phyloP scores from a whole-genome alignment of 2,329 filamentous ascomycete genomes.

The Beauveria sp. region DNA sequence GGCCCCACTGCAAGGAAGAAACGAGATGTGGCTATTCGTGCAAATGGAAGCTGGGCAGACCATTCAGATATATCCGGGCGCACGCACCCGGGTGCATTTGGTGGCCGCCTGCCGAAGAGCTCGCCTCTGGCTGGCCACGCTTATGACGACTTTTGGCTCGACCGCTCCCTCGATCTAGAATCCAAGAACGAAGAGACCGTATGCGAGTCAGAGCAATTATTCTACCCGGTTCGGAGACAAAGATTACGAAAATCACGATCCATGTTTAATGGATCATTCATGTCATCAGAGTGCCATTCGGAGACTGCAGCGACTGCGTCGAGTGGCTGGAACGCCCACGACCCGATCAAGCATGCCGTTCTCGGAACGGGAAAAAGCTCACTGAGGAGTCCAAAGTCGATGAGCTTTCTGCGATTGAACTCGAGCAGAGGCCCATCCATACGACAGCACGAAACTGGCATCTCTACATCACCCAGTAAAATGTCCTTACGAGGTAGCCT shows the following conservation, averaged over 20 bases:
- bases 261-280: constrained; percentile 35
- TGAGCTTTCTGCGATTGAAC: constrained; percentile 38
- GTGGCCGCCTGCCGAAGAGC: background rate
- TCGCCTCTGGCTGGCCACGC: background rate
- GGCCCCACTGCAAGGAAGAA: constrained; percentile 24
- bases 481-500: constrained; percentile 11
- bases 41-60: constrained; percentile 14
- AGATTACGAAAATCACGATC: constrained; percentile 42
- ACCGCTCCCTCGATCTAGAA: background rate
- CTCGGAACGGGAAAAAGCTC: background rate
- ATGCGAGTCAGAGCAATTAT: background rate
- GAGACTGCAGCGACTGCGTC: background rate
- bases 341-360: background rate
- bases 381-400: constrained; percentile 45
- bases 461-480: constrained; percentile 3
- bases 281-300: background rate
- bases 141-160: background rate
- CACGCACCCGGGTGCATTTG: background rate
- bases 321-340: background rate
- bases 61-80: background rate
- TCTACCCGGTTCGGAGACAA: background rate
- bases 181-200: background rate
- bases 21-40: constrained; percentile 22
- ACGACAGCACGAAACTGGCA: background rate
- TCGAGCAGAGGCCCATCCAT: background rate